Percentiles rank a stretch among this genome's conserved stretches.
phyloP scores from a whole-genome alignment of 192 early-diverging fungal genomes.

The Radiomyces spectabilis region DNA sequence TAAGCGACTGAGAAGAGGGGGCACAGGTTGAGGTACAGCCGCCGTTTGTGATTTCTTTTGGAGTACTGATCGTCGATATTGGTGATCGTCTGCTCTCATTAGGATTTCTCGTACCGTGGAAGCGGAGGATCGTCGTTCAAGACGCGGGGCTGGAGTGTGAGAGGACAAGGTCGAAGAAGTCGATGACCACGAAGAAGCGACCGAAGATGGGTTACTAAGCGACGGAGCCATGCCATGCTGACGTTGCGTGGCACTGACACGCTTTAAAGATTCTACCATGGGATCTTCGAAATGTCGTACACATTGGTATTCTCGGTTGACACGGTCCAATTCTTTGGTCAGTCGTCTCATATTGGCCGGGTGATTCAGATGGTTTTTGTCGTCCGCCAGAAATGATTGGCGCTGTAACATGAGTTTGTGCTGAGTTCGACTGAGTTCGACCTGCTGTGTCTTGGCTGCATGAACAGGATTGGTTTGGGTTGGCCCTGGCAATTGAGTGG shows the following conservation, averaged over 20 bases:
- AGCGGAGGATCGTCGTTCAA: constrained; percentile 2
- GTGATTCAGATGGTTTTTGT: constrained; percentile 33
- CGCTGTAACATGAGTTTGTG: constrained; percentile 38
- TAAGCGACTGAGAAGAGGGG: no score
- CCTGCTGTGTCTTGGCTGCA: background rate
- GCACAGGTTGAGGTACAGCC: no score
- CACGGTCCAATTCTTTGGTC: constrained; percentile 37
- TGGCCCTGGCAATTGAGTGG: background rate
- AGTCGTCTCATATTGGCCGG: constrained; percentile 32
- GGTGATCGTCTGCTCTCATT: background rate
- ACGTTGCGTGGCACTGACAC: constrained; percentile 5
- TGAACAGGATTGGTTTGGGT: background rate
- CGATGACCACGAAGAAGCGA: background rate
- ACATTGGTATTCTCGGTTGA: constrained; percentile 39
- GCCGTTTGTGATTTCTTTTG: no score
- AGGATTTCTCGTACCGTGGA: background rate
- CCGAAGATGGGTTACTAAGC: background rate
- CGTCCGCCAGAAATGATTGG: constrained; percentile 34
- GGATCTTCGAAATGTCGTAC: constrained; percentile 33
- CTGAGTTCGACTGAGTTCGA: constrained; percentile 26
- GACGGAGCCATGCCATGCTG: background rate
- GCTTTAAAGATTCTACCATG: constrained; percentile 27
- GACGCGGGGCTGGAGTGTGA: background rate
- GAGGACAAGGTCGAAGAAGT: constrained; percentile 2
- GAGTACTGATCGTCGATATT: background rate